These are phyloP conservation scores for Fragosphaeria purpurea DNA, from an alignment of 2,329 filamentous ascomycete genomes.

Conservation along the genomic window DNA sequence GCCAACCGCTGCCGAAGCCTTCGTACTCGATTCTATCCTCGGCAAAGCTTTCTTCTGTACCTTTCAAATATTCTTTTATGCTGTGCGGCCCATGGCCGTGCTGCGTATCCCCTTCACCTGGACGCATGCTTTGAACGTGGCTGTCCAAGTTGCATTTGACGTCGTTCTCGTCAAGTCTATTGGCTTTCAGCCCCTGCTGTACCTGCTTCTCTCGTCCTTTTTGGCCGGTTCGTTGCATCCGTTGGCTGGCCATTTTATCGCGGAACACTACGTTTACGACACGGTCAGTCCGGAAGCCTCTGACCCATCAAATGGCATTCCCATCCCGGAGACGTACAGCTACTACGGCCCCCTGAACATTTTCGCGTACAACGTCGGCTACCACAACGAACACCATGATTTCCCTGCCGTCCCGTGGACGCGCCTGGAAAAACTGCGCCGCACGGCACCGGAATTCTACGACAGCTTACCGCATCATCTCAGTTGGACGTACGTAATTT, in stretches of 20 bases:
- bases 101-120: constrained; percentile 81
- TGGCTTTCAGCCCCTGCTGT: constrained; percentile 59
- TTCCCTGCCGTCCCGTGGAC: constrained; percentile 98
- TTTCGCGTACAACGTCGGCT: constrained; percentile 90
- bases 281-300: constrained; percentile 45
- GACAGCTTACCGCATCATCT: constrained; percentile 73
- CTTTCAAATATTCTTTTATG: constrained; percentile 99
- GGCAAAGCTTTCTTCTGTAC: constrained; percentile 99
- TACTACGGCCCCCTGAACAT: constrained; percentile 93
- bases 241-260: constrained; percentile 94
- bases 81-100: constrained; percentile 86
- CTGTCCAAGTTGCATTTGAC: constrained; percentile 70
- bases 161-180: constrained; percentile 50
- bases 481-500: constrained; percentile 89
- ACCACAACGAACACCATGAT: constrained; percentile 98
- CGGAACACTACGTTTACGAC: constrained; percentile 85
- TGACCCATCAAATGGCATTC: constrained; percentile 49
- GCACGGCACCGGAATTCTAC: constrained; percentile 86
- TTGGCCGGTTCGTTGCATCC: constrained; percentile 89
- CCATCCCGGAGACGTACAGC: constrained; percentile 86
- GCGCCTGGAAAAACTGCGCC: constrained; percentile 62
- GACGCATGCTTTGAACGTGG: constrained; percentile 75
- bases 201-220: constrained; percentile 84
- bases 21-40: constrained; percentile 87
- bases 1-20: constrained; percentile 79